phyloP scores from a whole-genome alignment of 768 basidiomycete species.

The Macrolepiota albuminosa region DNA sequence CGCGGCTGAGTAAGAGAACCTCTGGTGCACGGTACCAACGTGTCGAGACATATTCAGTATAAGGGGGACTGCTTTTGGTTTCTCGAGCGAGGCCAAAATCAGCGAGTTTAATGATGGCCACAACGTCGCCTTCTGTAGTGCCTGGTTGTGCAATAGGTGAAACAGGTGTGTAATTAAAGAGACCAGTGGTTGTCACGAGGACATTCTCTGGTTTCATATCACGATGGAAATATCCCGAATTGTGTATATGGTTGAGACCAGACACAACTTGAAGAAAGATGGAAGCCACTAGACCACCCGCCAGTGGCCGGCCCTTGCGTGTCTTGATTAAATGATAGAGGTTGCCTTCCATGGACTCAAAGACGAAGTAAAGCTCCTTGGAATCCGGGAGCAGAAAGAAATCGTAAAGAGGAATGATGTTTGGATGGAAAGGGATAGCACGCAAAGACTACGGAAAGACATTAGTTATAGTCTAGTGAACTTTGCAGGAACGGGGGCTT shows the following conservation, averaged over 20 bases:
- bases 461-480: slow-evolving; percentile 9
- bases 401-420: slow-evolving; percentile 98
- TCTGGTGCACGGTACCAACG: slow-evolving; percentile 99
- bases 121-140: slow-evolving; percentile 81
- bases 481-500: slow-evolving; percentile 23
- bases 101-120: slow-evolving; percentile 95
- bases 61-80: slow-evolving; percentile 83
- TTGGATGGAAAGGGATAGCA: slow-evolving; percentile 90
- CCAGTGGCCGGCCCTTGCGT: slow-evolving; percentile 89
- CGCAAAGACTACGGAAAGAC: slow-evolving; percentile 71
- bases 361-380: slow-evolving; percentile 98
- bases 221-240: slow-evolving; percentile 93
- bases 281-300: slow-evolving; percentile 93
- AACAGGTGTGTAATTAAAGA: slow-evolving; percentile 84
- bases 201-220: slow-evolving; percentile 99
- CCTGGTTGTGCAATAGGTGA: slow-evolving; percentile 63
- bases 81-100: slow-evolving; percentile 97
- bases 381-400: slow-evolving; percentile 95
- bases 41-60: slow-evolving; percentile 99
- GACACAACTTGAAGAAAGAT: slow-evolving; percentile 90
- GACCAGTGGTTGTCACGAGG: slow-evolving; percentile 94
- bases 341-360: slow-evolving; percentile 99
- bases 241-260: slow-evolving; percentile 91
- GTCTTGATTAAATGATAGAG: slow-evolving; percentile 98
- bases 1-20: slow-evolving; percentile 83